A percentile compares a stretch with the other conserved stretches of the same genome.
Conservation (phyloP, 2,329 filamentous ascomycete genomes). For the Herpotrichia juniperi region DNA sequence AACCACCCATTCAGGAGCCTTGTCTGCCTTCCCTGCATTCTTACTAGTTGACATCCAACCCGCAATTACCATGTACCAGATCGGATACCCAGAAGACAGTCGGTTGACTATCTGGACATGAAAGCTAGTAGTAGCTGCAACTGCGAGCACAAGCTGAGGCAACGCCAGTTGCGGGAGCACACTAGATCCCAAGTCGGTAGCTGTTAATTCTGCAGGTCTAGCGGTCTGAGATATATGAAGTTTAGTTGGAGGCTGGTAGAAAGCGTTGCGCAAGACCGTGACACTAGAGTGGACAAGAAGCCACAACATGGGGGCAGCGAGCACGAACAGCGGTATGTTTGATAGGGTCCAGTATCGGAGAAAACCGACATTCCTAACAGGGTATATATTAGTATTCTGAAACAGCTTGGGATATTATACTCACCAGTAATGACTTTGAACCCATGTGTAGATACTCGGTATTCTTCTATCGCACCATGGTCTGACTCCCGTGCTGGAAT, state of each 20-base stretch:
- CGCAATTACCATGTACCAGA: constrained; percentile 88
- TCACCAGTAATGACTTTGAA: constrained; percentile 90
- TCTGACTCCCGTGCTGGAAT: constrained; percentile 37
- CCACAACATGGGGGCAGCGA: constrained; percentile 78
- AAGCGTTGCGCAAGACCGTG: constrained; percentile 50
- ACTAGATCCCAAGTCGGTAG: constrained; percentile 9
- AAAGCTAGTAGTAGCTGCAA: constrained; percentile 77
- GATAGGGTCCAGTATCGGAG: constrained; percentile 87
- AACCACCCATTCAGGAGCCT: constrained; percentile 20
- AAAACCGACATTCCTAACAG: constrained; percentile 81
- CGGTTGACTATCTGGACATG: constrained; percentile 95
- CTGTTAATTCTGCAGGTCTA: constrained; percentile 14
- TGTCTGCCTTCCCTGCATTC: neutral
- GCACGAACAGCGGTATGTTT: constrained; percentile 85
- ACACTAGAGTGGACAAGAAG: constrained; percentile 67
- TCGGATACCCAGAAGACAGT: constrained; percentile 82
- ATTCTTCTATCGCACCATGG: constrained; percentile 77
- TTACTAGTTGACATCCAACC: constrained; percentile 21
- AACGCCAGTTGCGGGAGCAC: constrained; percentile 62
- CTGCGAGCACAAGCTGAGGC: constrained; percentile 73
- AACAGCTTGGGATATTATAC: constrained; percentile 31
- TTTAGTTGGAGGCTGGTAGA: constrained; percentile 34
- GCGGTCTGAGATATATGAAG: constrained; percentile 19
- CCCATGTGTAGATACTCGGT: constrained; percentile 90
- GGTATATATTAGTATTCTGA: constrained; percentile 8